Evolutionary conservation across 164 flowering plant genomes (phyloP).

Genomic region (Aristolochia fimbriata): DNA sequence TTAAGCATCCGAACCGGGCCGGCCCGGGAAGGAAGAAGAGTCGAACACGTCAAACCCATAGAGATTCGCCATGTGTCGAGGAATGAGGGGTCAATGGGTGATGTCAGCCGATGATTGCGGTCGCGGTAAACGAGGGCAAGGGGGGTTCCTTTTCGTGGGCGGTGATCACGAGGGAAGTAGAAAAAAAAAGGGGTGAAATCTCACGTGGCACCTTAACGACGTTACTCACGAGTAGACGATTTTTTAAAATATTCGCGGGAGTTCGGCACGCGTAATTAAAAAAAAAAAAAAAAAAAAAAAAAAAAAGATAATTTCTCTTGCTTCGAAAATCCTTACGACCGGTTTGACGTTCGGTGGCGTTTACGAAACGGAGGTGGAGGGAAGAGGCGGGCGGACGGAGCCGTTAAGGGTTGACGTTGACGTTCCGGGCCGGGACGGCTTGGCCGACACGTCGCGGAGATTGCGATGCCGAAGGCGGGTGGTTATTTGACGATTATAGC

Average conservation of each 20-base stretch:
- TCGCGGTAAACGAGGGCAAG: background rate
- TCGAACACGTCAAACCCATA: too few species aligned
- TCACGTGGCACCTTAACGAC: constrained; percentile 1
- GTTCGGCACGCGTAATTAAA: background rate
- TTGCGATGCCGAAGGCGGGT: background rate
- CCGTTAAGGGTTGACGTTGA: constrained; percentile 5
- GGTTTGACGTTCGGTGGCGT: background rate
- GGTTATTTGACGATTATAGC: background rate
- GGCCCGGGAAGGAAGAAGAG: too few species aligned
- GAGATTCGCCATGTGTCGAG: background rate
- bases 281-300: background rate
- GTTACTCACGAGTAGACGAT: background rate
- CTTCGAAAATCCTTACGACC: background rate
- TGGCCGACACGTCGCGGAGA: constrained; percentile 1
- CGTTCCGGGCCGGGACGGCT: background rate
- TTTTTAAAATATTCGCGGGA: background rate
- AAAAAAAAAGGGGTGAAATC: background rate
- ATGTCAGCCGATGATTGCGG: background rate
- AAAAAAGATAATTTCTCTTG: background rate
- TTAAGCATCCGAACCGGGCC: too few species aligned
- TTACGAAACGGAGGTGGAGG: background rate
- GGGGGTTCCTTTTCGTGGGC: background rate
- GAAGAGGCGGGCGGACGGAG: background rate
- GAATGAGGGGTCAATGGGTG: background rate
- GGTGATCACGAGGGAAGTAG: constrained; percentile 5